phyloP scores from a whole-genome alignment of 2,329 filamentous ascomycete species.

The Didymella glomerata region DNA sequence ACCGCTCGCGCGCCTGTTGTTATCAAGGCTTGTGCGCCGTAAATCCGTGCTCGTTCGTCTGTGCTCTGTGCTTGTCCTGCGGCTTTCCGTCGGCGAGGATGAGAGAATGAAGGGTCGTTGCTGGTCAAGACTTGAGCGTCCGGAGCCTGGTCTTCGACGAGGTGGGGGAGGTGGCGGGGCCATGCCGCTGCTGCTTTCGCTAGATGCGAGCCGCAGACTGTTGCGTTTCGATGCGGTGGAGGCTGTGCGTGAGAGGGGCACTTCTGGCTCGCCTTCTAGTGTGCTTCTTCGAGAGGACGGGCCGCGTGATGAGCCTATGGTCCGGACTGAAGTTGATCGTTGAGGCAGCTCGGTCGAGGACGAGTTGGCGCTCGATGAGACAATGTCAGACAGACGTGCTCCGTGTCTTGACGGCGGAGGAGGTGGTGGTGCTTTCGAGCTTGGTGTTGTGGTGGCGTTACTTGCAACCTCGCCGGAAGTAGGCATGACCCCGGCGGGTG shows the following conservation, averaged over 20 bases:
- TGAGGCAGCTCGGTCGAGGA: conserved; percentile 43
- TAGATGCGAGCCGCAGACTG: conserved; percentile 35
- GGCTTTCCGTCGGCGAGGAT: conserved; percentile 39
- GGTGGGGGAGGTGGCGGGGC: conserved; percentile 44
- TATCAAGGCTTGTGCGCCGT: conserved; percentile 40
- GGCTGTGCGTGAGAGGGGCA: conserved; percentile 35
- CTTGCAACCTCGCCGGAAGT: conserved; percentile 13
- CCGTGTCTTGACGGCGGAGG: conserved; percentile 48
- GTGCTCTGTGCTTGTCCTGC: conserved; percentile 19
- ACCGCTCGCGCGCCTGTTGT: conserved; percentile 42
- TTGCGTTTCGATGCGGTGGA: conserved; percentile 42
- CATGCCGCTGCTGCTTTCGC: conserved; percentile 36
- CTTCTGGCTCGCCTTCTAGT: conserved; percentile 36
- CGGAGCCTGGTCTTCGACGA: conserved; percentile 46
- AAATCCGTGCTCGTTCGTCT: conserved; percentile 32
- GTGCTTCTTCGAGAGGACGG: conserved; percentile 38
- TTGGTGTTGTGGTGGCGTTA: conserved; percentile 14
- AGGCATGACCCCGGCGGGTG: neutral
- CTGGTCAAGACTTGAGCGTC: conserved; percentile 44
- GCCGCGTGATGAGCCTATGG: conserved; percentile 33
- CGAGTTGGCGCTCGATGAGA: conserved; percentile 39
- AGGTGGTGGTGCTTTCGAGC: conserved; percentile 43
- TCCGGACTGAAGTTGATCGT: conserved; percentile 31
- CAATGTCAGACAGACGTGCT: conserved; percentile 34
- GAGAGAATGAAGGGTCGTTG: conserved; percentile 33